Conservation (phyloP, 305 asterid genomes). For the Withania somnifera region DNA sequence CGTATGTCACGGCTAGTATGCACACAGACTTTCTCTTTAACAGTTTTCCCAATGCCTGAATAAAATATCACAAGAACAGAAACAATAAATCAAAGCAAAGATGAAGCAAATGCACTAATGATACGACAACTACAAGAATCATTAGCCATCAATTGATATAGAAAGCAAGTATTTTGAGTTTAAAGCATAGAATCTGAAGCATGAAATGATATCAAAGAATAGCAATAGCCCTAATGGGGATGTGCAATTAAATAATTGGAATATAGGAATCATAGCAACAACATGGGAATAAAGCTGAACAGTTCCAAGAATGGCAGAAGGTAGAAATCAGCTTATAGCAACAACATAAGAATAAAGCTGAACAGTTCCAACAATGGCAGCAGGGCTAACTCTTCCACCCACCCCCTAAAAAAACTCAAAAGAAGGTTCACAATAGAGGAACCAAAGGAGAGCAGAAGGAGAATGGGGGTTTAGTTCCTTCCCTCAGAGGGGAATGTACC, state of each 20-base stretch:
- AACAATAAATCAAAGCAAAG: constrained; percentile 2
- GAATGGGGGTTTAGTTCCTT: neutral
- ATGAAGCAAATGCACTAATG: neutral
- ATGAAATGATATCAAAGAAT: neutral
- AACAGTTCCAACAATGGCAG: neutral
- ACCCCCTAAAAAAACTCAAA: neutral
- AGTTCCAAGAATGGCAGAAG: neutral
- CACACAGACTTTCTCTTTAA: constrained; percentile 92
- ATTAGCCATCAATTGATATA: neutral
- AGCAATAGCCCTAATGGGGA: neutral
- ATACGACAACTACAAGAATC: neutral
- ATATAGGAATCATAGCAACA: neutral
- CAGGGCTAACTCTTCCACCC: neutral
- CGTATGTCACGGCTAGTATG: constrained; percentile 99
- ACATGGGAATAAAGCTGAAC: neutral
- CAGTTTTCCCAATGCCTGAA: constrained; percentile 90
- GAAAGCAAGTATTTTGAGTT: neutral
- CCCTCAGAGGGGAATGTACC: constrained; percentile 28
- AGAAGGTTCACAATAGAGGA: neutral
- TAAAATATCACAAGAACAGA: constrained; percentile 2
- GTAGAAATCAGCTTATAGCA: neutral
- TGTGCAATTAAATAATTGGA: neutral
- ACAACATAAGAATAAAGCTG: neutral
- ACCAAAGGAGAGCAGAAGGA: neutral
- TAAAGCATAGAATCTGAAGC: neutral